Base-by-base conservation (phyloP, 805 yeast species). In the Candida odintsovae region DNA sequence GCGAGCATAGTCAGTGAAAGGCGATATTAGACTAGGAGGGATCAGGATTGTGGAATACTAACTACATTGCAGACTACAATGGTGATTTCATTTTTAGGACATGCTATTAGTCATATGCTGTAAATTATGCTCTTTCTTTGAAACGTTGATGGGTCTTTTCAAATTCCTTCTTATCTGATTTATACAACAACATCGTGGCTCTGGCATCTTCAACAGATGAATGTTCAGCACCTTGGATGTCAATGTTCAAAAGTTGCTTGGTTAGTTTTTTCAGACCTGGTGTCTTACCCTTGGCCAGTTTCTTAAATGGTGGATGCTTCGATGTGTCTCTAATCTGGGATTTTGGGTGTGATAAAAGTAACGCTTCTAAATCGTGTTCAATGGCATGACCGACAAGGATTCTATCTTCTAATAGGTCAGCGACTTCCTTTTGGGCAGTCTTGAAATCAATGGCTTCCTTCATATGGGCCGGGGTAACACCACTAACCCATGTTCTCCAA, bases 401-500 rank as follows among this genome's bases (percentile, higher is more conserved):
- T 53, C 77, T 71, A 16, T 72, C 79, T 2, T 77, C 57, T 2
- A 89, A 56, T 7, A 88, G 49, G 1, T 76, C 72, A 0, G 78
- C 62, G 0, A 80, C 82, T 42, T 65, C 68, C 21, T 66, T 53
- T 60, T 85, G 95, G 0, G 92, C 95, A 21, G 78, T 77, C 52
- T 76, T 72, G 56, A 86, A 85, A 1, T 78, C 50, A 0, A 83
- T 72, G 0, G 97, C 97, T 38, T 71, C 63, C 25, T 68, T 67
- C 86, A 90, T 80, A 58, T 83, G 78, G 3, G 66, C 63, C 0
- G 96, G 88, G 3, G 82, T 71, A 3, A 90, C 77, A 22, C 98
- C 98, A 64, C 92, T 82, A 19, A 89, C 95, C 85, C 90, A 82
- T 0, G 97, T 90, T 63, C 97, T 74, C 90, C 94, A 90, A 58